Evolutionary conservation across 1,284 basidiomycete species (phyloP).

Genomic region (Marasmius oreades): DNA sequence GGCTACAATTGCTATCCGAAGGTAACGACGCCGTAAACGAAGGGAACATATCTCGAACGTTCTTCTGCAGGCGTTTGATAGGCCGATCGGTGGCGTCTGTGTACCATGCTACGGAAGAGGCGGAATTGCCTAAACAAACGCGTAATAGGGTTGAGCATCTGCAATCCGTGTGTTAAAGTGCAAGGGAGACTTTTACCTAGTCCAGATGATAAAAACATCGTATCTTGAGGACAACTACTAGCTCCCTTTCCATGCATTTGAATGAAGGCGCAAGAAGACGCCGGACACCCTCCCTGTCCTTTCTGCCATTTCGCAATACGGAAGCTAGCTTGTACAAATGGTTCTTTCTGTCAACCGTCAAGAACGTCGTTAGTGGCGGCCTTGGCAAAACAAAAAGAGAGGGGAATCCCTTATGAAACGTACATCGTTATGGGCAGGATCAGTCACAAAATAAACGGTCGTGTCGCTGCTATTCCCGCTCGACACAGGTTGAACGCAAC

Average conservation of each 20-base stretch:
- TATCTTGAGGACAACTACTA: constrained; percentile 32
- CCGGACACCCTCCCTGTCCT: constrained; percentile 31
- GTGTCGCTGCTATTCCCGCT: constrained; percentile 6
- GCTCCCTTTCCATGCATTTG: constrained; percentile 42
- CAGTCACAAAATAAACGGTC: constrained; percentile 36
- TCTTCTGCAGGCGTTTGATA: constrained; percentile 30
- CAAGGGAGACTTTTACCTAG: constrained; percentile 28
- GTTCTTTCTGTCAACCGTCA: constrained; percentile 22
- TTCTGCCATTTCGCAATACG: constrained; percentile 36
- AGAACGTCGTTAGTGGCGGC: too few relatives aligned
- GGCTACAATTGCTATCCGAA: constrained; percentile 30
- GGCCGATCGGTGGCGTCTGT: constrained; percentile 25
- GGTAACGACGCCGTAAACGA: constrained; percentile 35
- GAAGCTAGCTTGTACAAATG: constrained; percentile 34
- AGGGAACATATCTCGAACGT: constrained; percentile 28
- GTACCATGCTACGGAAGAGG: constrained; percentile 22
- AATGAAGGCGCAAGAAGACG: constrained; percentile 36
- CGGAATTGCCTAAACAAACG: constrained; percentile 14
- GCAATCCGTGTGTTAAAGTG: background rate
- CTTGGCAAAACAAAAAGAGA: too few relatives aligned
- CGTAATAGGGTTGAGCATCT: background rate
- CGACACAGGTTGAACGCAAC: constrained; percentile 20
- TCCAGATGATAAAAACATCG: constrained; percentile 41
- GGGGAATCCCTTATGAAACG: background rate
- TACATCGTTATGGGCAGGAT: constrained; percentile 41